Base-by-base conservation (phyloP, 768 basidiomycete genomes). In the Tubosaeta brunneosetosa region DNA sequence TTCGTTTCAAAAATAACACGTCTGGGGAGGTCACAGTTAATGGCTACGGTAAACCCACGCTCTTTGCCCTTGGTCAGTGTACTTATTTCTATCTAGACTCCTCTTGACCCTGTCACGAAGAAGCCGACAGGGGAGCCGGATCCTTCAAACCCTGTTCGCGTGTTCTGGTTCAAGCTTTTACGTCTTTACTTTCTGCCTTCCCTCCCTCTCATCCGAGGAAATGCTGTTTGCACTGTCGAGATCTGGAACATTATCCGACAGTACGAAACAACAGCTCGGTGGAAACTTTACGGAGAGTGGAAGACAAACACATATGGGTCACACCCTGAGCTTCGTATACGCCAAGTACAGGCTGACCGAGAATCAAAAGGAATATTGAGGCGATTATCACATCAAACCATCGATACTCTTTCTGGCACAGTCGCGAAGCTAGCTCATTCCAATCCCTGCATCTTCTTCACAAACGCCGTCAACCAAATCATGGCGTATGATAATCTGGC, bases 221-320 rank as follows among this genome's bases (percentile, higher is more conserved):
- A 94, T 62, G 87, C 92, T 7, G 87, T 92, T 22, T 91, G 87
- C 67, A 89, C 91, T 26, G 86, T 88, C 42, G 94, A 97, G 61
- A 77, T 97, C 8, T 99, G 97, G 97, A 83, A 85, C 52, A 83
- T 98, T 47, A 80, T 98, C 44, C 77, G 83, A 37, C 81, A 83
- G 56, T 91, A 86, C 65, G 85, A 89, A 51, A 85, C 84, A 49
- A 81, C 85, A 6, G 74, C 80, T 22, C 90, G 97, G 9, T 99
- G 93, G 87, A 80, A 78, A 44, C 75, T 99, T 31, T 99, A 99
- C 63, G 97, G 94, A 38, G 94, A 97, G 73, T 98, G 97, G 97
- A 88, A 87, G 68, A 75, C 81, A 34, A 73, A 73, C 43, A 77
- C 73, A 19, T 91, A 93, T 69, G 78, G 78, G 55, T 82, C 82